These are phyloP conservation scores for Podospora appendiculata DNA, from an alignment of 495 filamentous ascomycete genomes.

Conservation along the genomic window DNA sequence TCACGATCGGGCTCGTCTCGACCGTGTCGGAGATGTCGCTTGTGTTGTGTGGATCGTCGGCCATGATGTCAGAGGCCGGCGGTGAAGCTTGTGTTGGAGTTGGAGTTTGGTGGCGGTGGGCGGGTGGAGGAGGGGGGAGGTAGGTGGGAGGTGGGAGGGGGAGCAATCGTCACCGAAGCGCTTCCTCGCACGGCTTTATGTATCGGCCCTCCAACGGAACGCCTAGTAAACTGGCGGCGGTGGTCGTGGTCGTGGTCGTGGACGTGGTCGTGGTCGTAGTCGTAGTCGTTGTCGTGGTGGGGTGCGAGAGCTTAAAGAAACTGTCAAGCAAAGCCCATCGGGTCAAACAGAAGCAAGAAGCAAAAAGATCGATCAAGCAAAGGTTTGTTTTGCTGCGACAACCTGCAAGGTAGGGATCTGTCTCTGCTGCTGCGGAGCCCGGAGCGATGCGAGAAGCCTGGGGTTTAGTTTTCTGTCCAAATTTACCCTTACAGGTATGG, in stretches of 20 bases:
- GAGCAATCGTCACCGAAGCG: too few species aligned
- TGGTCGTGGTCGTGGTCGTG: too few species aligned
- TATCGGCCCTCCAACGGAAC: too few species aligned
- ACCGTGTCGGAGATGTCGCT: slow-evolving; percentile 23
- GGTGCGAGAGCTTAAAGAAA: too few species aligned
- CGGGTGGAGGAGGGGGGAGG: neutral
- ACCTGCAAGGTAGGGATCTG: neutral
- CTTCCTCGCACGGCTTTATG: too few species aligned
- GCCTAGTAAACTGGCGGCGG: too few species aligned
- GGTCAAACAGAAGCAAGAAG: too few species aligned
- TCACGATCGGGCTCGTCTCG: slow-evolving; percentile 11
- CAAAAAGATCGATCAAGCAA: neutral
- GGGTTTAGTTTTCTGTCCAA: neutral
- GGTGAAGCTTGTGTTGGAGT: neutral
- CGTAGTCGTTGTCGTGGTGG: too few species aligned
- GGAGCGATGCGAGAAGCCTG: too few species aligned
- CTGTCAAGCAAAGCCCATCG: too few species aligned
- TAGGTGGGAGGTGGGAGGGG: neutral
- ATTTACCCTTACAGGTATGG: neutral
- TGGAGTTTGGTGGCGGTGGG: neutral
- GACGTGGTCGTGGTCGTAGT: too few species aligned
- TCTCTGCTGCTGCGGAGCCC: too few species aligned
- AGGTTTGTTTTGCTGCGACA: neutral
- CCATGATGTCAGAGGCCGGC: slow-evolving; percentile 23
- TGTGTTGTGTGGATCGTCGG: slow-evolving; percentile 26